Evolutionary conservation across 1,284 basidiomycete species (phyloP), one percentile per base, ranked within the genome.

Genomic region (Microbotryum violaceum): DNA sequence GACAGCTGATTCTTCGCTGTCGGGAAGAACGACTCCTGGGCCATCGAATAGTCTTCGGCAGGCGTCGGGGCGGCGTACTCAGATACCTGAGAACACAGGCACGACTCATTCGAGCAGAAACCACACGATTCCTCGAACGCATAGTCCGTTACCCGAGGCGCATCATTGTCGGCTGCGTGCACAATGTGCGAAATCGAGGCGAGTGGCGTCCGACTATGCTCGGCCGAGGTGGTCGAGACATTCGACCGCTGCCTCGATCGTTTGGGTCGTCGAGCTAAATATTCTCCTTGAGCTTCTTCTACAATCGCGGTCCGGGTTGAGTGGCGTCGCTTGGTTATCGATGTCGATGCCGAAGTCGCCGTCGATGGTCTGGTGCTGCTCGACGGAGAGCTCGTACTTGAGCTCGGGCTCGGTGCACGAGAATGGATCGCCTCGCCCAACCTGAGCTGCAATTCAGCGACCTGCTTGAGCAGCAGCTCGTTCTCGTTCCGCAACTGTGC

Each of bases 21-120:
- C 4, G 37, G 37, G 37, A 57, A 62, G 29, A 47, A n/a, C 14
- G 44, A 31, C 37, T 53, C 45, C 21, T 54, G 49, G 45, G 51
- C 50, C 56, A 37, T 63, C 61, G 9, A 16, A 1, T 20, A 47
- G 47, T 12, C 53, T 27, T 29, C 21, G 48, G 25, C 45, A 1
- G 50, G 6, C 4, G 48, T 21, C 12, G 31, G 56, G 12, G 48
- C 49, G 48, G 62, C 56, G n/a, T 69, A n/a, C 49, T 63, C 65
- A 16, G 63, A 60, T 25, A 65, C 61, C 12, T 69, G 58, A 47
- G 62, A 57, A 57, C 67, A 70, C 54, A 70, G 62, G 58, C 69
- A 70, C 1, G 53, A 42, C 7, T 42, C 37, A 12, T 63, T 42
- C 10, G 59, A 27, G 58, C 69, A 70, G 52, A 67, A 60, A 1